Evolutionary conservation across 192 early-diverging fungal genomes (phyloP).

Genomic region (Coemansia javaensis): DNA sequence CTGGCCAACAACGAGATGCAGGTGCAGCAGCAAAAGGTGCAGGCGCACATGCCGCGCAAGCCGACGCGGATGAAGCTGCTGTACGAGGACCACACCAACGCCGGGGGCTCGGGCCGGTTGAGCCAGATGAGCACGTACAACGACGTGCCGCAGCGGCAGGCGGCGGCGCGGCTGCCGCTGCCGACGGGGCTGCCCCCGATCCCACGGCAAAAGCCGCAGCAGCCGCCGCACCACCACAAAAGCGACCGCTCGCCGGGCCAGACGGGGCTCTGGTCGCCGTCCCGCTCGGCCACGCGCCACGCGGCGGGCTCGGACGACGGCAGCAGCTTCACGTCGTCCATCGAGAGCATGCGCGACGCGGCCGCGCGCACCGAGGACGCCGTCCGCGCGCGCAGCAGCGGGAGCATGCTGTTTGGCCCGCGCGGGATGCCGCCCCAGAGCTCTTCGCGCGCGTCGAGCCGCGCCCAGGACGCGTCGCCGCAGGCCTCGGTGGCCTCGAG

Average conservation of each 20-base stretch:
- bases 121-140: constrained; percentile 14
- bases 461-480: constrained; percentile 15
- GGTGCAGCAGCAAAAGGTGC: constrained; percentile 48
- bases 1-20: constrained; percentile 52
- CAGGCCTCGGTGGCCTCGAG: constrained; percentile 18
- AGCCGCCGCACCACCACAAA: constrained; percentile 2
- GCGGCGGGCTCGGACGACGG: constrained; percentile 4
- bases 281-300: constrained; percentile 9
- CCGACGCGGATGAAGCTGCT: constrained; percentile 49
- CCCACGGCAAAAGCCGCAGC: constrained; percentile 5
- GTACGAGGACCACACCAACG: constrained; percentile 42
- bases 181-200: neutral
- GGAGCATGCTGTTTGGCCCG: constrained; percentile 50
- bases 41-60: constrained; percentile 42
- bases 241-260: constrained; percentile 22
- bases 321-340: constrained; percentile 47
- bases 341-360: constrained; percentile 48
- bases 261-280: constrained; percentile 29
- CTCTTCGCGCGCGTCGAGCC: constrained; percentile 27
- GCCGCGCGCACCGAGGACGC: constrained; percentile 33
- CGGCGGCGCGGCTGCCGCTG: neutral
- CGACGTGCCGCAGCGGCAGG: neutral
- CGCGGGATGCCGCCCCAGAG: constrained; percentile 35
- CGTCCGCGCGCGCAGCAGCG: constrained; percentile 15
- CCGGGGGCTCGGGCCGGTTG: constrained; percentile 21